Conservation (phyloP, 176 grass and related monocot species). For the Secale cereale region DNA sequence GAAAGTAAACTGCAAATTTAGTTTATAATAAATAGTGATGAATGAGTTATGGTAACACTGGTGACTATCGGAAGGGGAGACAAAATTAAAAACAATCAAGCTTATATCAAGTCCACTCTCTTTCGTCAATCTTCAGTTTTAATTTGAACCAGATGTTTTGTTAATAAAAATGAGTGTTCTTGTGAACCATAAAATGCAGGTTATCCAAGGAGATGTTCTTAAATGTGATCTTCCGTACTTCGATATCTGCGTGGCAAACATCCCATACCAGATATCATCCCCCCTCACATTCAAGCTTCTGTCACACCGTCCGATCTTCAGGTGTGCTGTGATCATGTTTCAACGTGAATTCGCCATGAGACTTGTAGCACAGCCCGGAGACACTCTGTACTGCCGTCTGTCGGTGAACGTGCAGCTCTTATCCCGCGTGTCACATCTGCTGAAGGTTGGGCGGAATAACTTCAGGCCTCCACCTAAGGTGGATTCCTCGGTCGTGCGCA, state of each 20-base stretch:
- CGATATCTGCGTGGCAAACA: conserved; percentile 94
- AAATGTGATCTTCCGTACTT: conserved; percentile 96
- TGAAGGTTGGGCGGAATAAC: conserved; percentile 89
- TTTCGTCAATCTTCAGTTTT: not conserved
- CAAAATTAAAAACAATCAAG: not conserved
- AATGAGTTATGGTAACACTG: not conserved
- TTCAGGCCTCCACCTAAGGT: conserved; percentile 92
- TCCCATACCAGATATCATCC: conserved; percentile 93
- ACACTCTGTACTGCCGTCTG: conserved; percentile 91
- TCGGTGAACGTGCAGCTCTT: conserved; percentile 88
- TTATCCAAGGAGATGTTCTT: conserved; percentile 93
- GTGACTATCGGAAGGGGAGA: not conserved
- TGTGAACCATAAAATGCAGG: conserved; percentile 34
- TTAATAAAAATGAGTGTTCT: not conserved
- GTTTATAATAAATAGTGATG: not conserved
- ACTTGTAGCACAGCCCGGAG: conserved; percentile 79
- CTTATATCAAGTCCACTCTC: not conserved
- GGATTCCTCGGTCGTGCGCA: conserved; percentile 87
- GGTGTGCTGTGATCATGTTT: conserved; percentile 96
- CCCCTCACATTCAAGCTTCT: conserved; percentile 88
- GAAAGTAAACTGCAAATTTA: not conserved
- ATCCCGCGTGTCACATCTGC: conserved; percentile 77
- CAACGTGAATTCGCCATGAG: conserved; percentile 94
- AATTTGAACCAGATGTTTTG: not conserved
- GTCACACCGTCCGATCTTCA: conserved; percentile 72